A percentile compares a stretch with the other conserved stretches of the same genome.
Conservation (phyloP, 1,284 basidiomycete genomes). For the Ganoderma leucocontextum region DNA sequence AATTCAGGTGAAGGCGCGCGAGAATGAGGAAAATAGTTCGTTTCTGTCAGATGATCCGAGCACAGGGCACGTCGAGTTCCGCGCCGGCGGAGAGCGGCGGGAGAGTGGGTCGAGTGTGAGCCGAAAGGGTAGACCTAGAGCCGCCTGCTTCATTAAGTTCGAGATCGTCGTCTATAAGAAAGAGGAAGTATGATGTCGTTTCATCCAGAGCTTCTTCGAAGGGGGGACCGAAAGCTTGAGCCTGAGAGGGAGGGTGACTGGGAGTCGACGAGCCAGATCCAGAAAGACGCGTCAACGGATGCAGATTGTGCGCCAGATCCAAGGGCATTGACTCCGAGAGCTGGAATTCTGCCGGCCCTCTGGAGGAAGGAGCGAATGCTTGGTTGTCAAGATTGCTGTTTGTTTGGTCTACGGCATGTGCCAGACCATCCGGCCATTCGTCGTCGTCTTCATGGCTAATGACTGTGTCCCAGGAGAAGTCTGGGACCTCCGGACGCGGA, state of each 20-base stretch:
- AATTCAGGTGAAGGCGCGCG: conserved; percentile 2
- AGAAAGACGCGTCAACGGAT: background rate
- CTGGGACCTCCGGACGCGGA: conserved; percentile 4
- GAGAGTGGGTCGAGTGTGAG: conserved; percentile 11
- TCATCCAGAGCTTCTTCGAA: conserved; percentile 13
- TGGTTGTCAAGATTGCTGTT: background rate
- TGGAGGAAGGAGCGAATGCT: background rate
- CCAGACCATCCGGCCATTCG: conserved; percentile 16
- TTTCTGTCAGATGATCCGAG: conserved; percentile 25
- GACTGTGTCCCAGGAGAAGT: conserved; percentile 3
- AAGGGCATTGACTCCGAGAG: background rate
- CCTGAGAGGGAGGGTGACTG: conserved; percentile 2
- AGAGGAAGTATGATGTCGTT: conserved; percentile 18
- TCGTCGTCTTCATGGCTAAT: conserved; percentile 16
- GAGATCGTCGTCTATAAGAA: conserved; percentile 31
- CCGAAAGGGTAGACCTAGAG: conserved; percentile 12
- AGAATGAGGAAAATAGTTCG: conserved; percentile 8
- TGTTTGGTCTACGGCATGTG: conserved; percentile 3
- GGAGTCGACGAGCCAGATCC: conserved; percentile 5
- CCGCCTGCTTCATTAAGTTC: conserved; percentile 6
- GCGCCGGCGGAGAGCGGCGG: background rate
- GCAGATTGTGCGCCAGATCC: background rate
- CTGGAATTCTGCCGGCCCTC: background rate
- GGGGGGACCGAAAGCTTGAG: conserved; percentile 4
- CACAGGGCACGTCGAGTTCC: background rate